These are phyloP conservation scores for Fusarium sarcochroum DNA, from an alignment of 2,329 filamentous ascomycete species.

Conservation along the genomic window DNA sequence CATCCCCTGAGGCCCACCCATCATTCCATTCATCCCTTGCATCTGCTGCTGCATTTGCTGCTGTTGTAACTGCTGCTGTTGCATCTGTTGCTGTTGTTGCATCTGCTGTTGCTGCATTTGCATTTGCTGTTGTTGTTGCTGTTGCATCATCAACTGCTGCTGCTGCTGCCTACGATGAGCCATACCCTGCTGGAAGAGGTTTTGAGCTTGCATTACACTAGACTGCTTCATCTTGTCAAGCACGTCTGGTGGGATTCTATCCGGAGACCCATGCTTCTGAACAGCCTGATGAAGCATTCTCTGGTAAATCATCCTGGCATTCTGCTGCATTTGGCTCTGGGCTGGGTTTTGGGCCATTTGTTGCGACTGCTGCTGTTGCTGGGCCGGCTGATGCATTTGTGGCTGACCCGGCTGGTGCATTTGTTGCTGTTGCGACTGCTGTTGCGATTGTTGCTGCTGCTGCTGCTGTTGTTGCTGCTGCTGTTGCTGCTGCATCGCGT, in stretches of 20 bases:
- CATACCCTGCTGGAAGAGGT: conserved; percentile 52
- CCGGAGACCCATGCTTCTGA: conserved; percentile 57
- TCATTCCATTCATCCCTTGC: conserved; percentile 60
- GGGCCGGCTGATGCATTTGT: conserved; percentile 51
- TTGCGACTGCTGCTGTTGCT: conserved; percentile 51
- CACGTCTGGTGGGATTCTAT: conserved; percentile 63
- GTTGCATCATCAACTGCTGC: conserved; percentile 46
- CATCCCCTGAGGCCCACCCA: conserved; percentile 65
- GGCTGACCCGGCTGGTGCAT: conserved; percentile 52
- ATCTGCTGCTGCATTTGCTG: conserved; percentile 44
- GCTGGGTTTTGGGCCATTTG: conserved; percentile 48
- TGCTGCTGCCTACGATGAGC: conserved; percentile 53
- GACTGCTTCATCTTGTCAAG: conserved; percentile 61
- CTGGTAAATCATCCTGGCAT: conserved; percentile 56
- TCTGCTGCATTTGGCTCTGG: conserved; percentile 54
- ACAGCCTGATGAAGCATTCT: conserved; percentile 54
- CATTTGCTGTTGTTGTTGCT: conserved; percentile 51
- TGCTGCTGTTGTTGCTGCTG: conserved; percentile 53
- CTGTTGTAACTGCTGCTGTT: conserved; percentile 48
- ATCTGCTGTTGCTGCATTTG: conserved; percentile 49
- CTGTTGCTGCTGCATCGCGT: conserved; percentile 57
- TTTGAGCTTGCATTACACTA: conserved; percentile 58
- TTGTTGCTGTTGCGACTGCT: conserved; percentile 51
- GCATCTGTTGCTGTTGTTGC: conserved; percentile 46
- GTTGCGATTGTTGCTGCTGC: conserved; percentile 52